Evolutionary conservation across 2,329 filamentous ascomycete genomes (phyloP), one percentile per base, ranked within the genome.

Genomic region (Exophiala sideris): DNA sequence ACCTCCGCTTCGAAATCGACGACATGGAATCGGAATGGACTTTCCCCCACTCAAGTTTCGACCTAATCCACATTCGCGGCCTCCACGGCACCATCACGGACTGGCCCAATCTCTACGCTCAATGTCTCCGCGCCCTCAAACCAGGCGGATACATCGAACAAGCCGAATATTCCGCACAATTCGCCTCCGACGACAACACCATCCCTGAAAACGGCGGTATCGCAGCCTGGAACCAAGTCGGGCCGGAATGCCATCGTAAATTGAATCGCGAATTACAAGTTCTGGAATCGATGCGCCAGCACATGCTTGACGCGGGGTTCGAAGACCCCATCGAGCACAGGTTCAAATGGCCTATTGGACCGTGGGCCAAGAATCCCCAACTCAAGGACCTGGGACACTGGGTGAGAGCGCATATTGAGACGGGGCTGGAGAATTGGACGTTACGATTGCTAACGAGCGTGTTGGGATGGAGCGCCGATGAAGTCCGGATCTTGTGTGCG

Each of bases 51-150:
- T 76, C 81, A 55, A 73, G 78, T 48, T 85, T 83, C 50, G 81
- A 85, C 64, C 83, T 82, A 52, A 76, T 86, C 39, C 82, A 85
- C 63, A 76, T 78, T 14, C 75, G 83, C 4, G 76, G 80, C 49
- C 78, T 79, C 1, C 77, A 79, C 12, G 76, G 79, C 71, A 78
- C 76, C 2, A 78, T 85, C 52, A 77, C 74, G 46, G 74, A 84
- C 62, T 84, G 81, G 80, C 72, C 72, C 5, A 52, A 41, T 11
- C 45, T 64, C 35, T 55, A 63, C 40, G 33, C 48, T 8, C 55
- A 58, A 40, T 60, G 64, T 45, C 62, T 64, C 41, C 54, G 62
- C 3, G 59, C 62, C 39, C 60, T 60, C 11, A 62, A 65, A 18
- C 73, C 74, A 0, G 76, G 73, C 18, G 75, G 73, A 21, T 75